These are phyloP conservation scores for Metrosideros polymorpha DNA, from an alignment of 441 rosid species.

Conservation along the genomic window DNA sequence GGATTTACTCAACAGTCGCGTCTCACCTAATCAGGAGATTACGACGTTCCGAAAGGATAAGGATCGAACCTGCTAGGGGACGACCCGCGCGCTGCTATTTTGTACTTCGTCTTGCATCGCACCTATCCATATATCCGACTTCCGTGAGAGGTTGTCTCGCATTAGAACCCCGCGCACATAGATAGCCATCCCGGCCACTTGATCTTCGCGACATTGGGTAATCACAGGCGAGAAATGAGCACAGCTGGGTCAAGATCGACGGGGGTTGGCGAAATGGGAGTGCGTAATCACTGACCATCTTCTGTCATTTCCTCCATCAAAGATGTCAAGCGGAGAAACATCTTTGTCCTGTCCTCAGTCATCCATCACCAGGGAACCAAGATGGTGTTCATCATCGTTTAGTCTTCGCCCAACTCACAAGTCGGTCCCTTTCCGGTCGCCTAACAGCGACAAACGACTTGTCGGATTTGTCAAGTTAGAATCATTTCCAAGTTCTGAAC, in stretches of 20 bases:
- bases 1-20: not conserved
- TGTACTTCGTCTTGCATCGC: not conserved
- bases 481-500: not conserved
- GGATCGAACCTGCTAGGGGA: not conserved
- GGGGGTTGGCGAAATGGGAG: not conserved
- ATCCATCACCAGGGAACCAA: not conserved
- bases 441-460: not conserved
- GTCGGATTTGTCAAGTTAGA: not conserved
- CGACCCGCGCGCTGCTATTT: not conserved
- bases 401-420: not conserved
- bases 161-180: not conserved
- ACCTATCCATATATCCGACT: not conserved
- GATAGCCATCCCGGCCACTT: not conserved
- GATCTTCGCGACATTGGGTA: not conserved
- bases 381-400: not conserved
- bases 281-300: not conserved
- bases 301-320: not conserved
- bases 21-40: not conserved
- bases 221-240: not conserved
- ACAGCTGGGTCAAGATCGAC: not conserved
- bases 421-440: not conserved
- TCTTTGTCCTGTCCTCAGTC: not conserved
- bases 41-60: not conserved
- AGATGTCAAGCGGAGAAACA: not conserved
- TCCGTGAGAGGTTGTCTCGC: not conserved